These are phyloP conservation scores for Penicillium coprophilum DNA, from an alignment of 495 filamentous ascomycete genomes.

Conservation along the genomic window DNA sequence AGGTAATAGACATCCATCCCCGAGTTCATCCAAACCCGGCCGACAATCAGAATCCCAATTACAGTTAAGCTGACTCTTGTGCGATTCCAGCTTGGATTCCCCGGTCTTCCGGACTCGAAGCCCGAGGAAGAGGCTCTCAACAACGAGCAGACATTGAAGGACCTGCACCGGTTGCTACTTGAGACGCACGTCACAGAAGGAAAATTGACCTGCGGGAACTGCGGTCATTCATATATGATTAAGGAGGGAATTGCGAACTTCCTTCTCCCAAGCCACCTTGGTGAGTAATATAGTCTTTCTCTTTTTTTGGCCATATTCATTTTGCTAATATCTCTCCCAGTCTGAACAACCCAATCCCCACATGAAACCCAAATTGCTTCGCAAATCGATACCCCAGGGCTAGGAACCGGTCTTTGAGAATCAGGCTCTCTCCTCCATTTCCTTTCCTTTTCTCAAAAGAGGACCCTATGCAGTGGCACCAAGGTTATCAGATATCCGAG, in stretches of 20 bases:
- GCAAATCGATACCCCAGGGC: constrained; percentile 8
- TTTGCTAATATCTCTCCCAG: constrained; percentile 4
- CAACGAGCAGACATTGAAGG: constrained; percentile 65
- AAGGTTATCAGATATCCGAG: constrained; percentile 2
- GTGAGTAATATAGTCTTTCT: constrained; percentile 36
- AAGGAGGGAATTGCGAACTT: constrained; percentile 97
- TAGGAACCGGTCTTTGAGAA: neutral
- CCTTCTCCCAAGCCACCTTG: constrained; percentile 87
- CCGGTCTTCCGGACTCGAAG: constrained; percentile 65
- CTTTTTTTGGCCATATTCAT: neutral
- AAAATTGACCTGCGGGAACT: constrained; percentile 85
- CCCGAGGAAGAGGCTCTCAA: constrained; percentile 55
- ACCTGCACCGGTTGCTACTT: constrained; percentile 78
- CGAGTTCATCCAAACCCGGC: too few relatives aligned
- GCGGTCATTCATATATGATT: constrained; percentile 88
- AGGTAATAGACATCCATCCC: constrained; percentile 51
- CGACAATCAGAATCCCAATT: neutral
- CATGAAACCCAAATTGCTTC: neutral
- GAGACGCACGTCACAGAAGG: constrained; percentile 89
- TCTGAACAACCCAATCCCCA: constrained; percentile 2
- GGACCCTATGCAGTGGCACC: neutral
- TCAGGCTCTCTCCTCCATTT: neutral
- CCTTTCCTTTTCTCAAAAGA: neutral
- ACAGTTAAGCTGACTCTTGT: neutral
- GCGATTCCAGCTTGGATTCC: constrained; percentile 72